Conservation (phyloP, 2,329 filamentous ascomycete species). For the Grosmannia huntii region DNA sequence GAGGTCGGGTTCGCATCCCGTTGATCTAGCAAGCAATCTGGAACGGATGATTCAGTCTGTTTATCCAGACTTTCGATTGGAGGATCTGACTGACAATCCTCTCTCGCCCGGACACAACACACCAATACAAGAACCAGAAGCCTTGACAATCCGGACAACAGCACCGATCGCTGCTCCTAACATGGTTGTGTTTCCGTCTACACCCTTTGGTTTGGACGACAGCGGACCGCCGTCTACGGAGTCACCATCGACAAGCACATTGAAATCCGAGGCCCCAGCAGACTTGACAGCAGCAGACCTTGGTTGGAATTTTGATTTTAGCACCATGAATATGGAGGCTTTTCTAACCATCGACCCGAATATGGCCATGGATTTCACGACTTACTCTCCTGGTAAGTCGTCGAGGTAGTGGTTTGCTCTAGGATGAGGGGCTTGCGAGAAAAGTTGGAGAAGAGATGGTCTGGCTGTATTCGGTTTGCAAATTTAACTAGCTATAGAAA, state of each 20-base stretch:
- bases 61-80: slow-evolving; percentile 11
- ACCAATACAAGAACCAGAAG: neutral
- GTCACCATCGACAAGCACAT: neutral
- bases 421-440: neutral
- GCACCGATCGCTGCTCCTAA: neutral
- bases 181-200: neutral
- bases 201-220: slow-evolving; percentile 3
- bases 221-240: neutral
- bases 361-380: slow-evolving; percentile 5
- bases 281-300: slow-evolving; percentile 11
- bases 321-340: slow-evolving; percentile 12
- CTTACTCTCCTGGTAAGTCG: neutral
- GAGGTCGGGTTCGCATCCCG: neutral
- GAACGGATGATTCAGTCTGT: slow-evolving; percentile 10
- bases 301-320: slow-evolving; percentile 12
- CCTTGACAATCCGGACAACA: neutral
- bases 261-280: slow-evolving; percentile 1
- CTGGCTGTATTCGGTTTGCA: neutral
- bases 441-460: neutral
- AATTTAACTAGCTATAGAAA: neutral
- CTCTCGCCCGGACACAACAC: neutral
- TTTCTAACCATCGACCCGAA: slow-evolving; percentile 10
- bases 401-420: neutral
- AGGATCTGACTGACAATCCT: neutral
- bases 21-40: slow-evolving; percentile 6